phyloP scores from a whole-genome alignment of 352 stramenopile species.

The Aphanomyces cochlioides region DNA sequence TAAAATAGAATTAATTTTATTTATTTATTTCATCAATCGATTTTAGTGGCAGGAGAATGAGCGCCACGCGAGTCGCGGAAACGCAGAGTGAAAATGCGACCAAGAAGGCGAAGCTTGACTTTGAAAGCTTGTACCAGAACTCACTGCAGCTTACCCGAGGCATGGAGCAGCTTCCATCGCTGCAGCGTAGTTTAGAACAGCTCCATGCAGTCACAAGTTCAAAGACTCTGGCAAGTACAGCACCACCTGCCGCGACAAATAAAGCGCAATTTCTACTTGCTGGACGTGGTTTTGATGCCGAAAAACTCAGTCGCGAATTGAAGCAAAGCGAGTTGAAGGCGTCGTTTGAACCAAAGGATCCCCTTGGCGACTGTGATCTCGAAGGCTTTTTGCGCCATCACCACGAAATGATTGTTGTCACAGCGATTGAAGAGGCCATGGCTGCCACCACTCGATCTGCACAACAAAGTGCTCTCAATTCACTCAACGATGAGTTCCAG shows the following conservation, averaged over 20 bases:
- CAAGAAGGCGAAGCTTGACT: slow-evolving; percentile 46
- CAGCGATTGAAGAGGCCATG: slow-evolving; percentile 85
- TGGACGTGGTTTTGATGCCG: slow-evolving; percentile 78
- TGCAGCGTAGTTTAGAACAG: slow-evolving; percentile 79
- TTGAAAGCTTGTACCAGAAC: slow-evolving; percentile 83
- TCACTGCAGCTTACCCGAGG: slow-evolving; percentile 81
- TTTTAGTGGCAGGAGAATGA: slow-evolving; percentile 9
- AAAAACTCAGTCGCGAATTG: slow-evolving; percentile 82
- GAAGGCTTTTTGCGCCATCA: slow-evolving; percentile 86
- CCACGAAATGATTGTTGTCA: slow-evolving; percentile 89
- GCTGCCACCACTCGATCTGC: slow-evolving; percentile 43
- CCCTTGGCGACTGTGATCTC: slow-evolving; percentile 80
- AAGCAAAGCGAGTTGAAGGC: slow-evolving; percentile 71
- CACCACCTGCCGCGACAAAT: slow-evolving; percentile 39
- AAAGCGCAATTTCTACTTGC: slow-evolving; percentile 84
- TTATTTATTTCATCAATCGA: background rate
- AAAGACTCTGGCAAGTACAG: slow-evolving; percentile 31
- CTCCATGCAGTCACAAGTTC: slow-evolving; percentile 71
- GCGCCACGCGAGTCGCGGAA: background rate
- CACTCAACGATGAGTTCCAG: slow-evolving; percentile 86
- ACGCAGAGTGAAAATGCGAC: slow-evolving; percentile 10
- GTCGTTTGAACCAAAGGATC: slow-evolving; percentile 72
- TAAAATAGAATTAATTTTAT: background rate
- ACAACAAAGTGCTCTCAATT: slow-evolving; percentile 80
- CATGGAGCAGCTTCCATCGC: slow-evolving; percentile 65